These are phyloP conservation scores for Pythium aphanidermatum DNA, from an alignment of 352 stramenopile genomes.

Conservation along the genomic window DNA sequence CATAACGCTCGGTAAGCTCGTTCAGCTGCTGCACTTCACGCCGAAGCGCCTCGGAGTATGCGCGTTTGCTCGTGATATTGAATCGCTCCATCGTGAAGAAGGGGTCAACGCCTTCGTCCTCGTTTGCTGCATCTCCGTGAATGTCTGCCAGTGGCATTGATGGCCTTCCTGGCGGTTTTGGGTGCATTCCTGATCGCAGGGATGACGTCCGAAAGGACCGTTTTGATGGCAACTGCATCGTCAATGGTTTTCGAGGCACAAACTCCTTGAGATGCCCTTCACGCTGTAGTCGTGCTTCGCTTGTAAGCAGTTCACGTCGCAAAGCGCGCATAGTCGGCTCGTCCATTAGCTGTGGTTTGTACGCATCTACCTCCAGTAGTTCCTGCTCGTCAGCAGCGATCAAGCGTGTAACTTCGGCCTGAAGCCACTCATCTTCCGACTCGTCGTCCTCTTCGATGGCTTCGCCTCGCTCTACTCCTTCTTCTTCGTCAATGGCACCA, in stretches of 20 bases:
- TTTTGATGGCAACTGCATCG: background rate
- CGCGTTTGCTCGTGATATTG: conserved; percentile 8
- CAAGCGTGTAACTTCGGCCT: conserved; percentile 7
- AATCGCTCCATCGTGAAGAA: conserved; percentile 1
- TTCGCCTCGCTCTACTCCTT: no score
- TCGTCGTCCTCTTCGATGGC: conserved; percentile 10
- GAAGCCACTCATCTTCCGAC: conserved; percentile 16
- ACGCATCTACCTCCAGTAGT: conserved; percentile 17
- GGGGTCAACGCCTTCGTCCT: background rate
- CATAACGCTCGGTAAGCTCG: conserved; percentile 47
- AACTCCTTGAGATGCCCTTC: conserved; percentile 50
- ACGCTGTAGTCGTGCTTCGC: conserved; percentile 29
- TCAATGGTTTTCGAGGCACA: conserved; percentile 24
- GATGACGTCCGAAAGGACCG: background rate
- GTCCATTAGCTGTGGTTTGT: conserved; percentile 55
- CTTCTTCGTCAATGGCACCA: no score
- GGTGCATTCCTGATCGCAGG: background rate
- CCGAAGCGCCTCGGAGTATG: conserved; percentile 32
- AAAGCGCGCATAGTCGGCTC: conserved; percentile 36
- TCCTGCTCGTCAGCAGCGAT: conserved; percentile 10
- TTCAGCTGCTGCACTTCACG: conserved; percentile 29
- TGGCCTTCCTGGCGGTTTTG: background rate
- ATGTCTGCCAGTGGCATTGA: background rate
- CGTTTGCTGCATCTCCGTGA: background rate
- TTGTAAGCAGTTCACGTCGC: conserved; percentile 30